Conservation (phyloP, 305 asterid genomes). For the Solanum hybrid region DNA sequence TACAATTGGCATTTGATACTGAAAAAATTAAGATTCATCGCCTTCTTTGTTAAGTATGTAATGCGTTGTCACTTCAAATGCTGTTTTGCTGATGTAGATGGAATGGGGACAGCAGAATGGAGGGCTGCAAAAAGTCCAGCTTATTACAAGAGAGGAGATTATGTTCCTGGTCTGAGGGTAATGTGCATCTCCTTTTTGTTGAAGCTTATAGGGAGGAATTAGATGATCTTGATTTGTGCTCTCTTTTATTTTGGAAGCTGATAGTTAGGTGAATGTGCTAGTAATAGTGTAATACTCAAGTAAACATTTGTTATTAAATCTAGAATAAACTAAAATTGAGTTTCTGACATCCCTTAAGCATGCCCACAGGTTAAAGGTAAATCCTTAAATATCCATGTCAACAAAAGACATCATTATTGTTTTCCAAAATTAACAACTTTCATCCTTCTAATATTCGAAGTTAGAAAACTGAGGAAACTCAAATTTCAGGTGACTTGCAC, state of each 20-base stretch:
- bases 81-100: slow-evolving; percentile 43
- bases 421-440: neutral
- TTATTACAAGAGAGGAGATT: slow-evolving; percentile 94
- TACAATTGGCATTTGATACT: neutral
- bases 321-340: neutral
- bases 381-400: neutral
- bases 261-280: neutral
- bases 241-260: neutral
- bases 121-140: slow-evolving; percentile 91
- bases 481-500: neutral
- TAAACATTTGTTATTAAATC: neutral
- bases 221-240: neutral
- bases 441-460: neutral
- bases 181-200: neutral
- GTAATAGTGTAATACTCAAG: neutral
- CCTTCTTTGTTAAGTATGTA: neutral
- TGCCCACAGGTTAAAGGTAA: neutral
- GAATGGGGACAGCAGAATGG: slow-evolving; percentile 98
- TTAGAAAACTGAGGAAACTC: neutral
- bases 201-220: neutral
- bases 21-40: neutral
- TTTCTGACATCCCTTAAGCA: neutral
- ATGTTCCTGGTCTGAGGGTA: slow-evolving; percentile 91
- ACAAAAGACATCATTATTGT: neutral
- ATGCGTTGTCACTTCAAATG: neutral